Evolutionary conservation across 805 yeast genomes (phyloP).

Genomic region (Peterozyma toletana): DNA sequence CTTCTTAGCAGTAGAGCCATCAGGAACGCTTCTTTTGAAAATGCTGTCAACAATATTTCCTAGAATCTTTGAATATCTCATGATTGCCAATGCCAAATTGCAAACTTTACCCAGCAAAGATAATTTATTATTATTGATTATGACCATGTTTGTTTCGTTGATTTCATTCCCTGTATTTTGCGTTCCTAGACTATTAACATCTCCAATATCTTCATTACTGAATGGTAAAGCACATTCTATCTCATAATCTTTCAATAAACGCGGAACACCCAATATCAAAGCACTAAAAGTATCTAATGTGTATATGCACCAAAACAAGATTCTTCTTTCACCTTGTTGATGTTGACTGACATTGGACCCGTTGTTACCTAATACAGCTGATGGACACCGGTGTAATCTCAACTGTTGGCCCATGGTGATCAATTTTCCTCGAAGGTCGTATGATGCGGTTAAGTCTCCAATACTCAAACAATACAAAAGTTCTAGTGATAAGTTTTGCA

Average conservation of each 20-base stretch:
- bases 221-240: constrained; percentile 84
- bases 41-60: constrained; percentile 69
- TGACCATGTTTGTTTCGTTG: constrained; percentile 44
- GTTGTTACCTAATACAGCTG: constrained; percentile 63
- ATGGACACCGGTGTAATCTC: constrained; percentile 80
- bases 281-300: constrained; percentile 70
- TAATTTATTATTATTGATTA: constrained; percentile 50
- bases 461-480: constrained; percentile 63
- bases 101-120: constrained; percentile 67
- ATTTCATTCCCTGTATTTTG: constrained; percentile 22
- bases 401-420: constrained; percentile 82
- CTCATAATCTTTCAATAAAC: constrained; percentile 72
- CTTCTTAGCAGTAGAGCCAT: constrained; percentile 12
- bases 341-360: constrained; percentile 59
- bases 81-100: constrained; percentile 52
- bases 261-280: constrained; percentile 74
- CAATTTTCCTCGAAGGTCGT: constrained; percentile 68
- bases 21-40: constrained; percentile 48
- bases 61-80: constrained; percentile 65
- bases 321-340: constrained; percentile 78
- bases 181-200: background rate
- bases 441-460: constrained; percentile 69
- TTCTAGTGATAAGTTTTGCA: constrained; percentile 65
- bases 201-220: constrained; percentile 29
- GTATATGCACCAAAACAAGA: constrained; percentile 80